Evolutionary conservation across 2,329 filamentous ascomycete genomes (phyloP), one percentile per base, ranked within the genome.

Genomic region (Lanzia echinophila): DNA sequence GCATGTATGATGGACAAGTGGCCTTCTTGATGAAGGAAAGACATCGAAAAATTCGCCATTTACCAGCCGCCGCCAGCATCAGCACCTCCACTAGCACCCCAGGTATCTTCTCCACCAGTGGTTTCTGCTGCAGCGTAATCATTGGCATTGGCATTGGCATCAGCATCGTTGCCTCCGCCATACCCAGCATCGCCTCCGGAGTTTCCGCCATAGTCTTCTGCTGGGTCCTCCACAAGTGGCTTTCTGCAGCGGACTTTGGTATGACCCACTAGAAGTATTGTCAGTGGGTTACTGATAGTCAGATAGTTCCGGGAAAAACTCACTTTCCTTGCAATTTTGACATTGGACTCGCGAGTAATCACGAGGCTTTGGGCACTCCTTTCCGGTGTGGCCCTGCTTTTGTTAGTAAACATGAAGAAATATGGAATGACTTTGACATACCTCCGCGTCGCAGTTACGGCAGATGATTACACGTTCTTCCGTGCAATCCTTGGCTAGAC

Each of bases 361-460:
- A 0, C 67, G 55, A 58, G 73, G 75, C 60, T 86, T 83, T 63
- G 76, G 73, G 65, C 86, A 89, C 51, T 72, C 67, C 68, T 79
- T 83, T 22, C 72, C 68, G 42, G 75, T 72, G 58, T 87, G 83
- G 5, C 81, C 83, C 47, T 50, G 12, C 24, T 39, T 4, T 28
- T 54, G 38, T 54, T n/a, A 38, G 32, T 38, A 19, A 3, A n/a
- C 7, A 31, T 22, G 3, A 38, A 3, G 17, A 8, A 5, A 3
- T 22, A 4, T 42, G 7, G 19, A 32, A 41, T 22, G 28, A 13
- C 5, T 42, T 10, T 13, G 46, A 57, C 56, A 41, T 42, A 56
- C 56, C 49, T 81, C 78, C 36, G 76, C 69, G 31, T 82, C 82
- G 60, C 84, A 87, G 70, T 86, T 87, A 60, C 75, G 66, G 64